Percentiles rank a stretch among this genome's conserved stretches.
These are phyloP conservation scores for Steccherinum ochraceum DNA, from an alignment of 768 basidiomycete genomes.

Conservation along the genomic window DNA sequence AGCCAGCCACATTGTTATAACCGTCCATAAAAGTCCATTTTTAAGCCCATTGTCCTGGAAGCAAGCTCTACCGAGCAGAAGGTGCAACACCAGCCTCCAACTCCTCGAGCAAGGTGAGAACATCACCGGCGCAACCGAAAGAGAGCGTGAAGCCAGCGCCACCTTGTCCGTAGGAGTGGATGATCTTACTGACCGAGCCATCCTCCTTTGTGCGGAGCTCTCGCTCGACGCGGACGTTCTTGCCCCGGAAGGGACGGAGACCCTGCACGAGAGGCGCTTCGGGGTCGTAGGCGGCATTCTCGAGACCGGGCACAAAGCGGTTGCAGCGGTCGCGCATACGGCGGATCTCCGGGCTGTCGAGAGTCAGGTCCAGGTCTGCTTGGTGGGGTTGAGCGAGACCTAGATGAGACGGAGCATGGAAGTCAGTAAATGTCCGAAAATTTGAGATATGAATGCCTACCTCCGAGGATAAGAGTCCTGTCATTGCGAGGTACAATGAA, in stretches of 20 bases:
- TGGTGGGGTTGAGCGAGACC: conserved; percentile 16
- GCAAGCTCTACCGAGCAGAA: neutral
- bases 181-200: conserved; percentile 12
- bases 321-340: conserved; percentile 15
- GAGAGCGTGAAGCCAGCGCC: conserved; percentile 17
- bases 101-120: conserved; percentile 14
- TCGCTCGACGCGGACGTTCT: conserved; percentile 15
- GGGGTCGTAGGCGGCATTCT: conserved; percentile 11
- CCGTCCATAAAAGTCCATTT: too few species aligned
- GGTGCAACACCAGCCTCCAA: conserved; percentile 10
- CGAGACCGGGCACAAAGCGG: conserved; percentile 13
- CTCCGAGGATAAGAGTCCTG: conserved; percentile 26
- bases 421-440: neutral
- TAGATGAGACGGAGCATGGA: neutral
- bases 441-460: conserved; percentile 2
- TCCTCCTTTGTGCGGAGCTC: conserved; percentile 9
- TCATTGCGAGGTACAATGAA: conserved; percentile 26
- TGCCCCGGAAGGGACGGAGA: conserved; percentile 11
- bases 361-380: conserved; percentile 14
- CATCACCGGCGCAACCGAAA: conserved; percentile 19
- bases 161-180: conserved; percentile 19
- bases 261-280: conserved; percentile 15
- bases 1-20: too few species aligned
- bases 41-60: too few species aligned
- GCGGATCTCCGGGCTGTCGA: conserved; percentile 13